phyloP scores from a whole-genome alignment of 768 basidiomycete genomes.

The Nidularia sp. region DNA sequence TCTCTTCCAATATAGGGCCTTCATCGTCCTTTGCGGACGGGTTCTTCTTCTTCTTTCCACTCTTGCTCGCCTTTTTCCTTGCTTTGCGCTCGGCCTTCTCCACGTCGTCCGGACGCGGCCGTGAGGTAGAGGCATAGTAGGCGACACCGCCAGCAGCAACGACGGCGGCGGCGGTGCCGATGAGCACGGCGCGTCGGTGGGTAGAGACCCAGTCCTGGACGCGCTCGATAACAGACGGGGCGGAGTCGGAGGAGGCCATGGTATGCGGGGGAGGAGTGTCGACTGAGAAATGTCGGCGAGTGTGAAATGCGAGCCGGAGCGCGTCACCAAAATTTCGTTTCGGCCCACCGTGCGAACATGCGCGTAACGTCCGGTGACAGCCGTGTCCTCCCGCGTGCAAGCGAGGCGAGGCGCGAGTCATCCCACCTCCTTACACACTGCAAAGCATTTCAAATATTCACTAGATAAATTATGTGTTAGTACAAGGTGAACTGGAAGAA shows the following conservation, averaged over 20 bases:
- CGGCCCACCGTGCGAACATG: not conserved
- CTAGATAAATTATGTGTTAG: no score
- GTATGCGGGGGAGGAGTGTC: conserved; percentile 2
- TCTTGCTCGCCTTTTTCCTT: conserved; percentile 43
- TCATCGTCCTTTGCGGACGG: conserved; percentile 46
- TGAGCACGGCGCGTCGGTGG: conserved; percentile 70
- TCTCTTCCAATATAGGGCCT: conserved; percentile 81
- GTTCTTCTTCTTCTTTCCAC: conserved; percentile 53
- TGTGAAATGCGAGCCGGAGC: not conserved
- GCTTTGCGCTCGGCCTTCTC: conserved; percentile 44
- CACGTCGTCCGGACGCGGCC: conserved; percentile 24
- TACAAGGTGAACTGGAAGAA: no score
- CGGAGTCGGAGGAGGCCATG: conserved; percentile 7
- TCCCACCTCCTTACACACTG: no score
- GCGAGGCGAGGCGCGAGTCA: no score
- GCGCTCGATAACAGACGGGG: conserved; percentile 47
- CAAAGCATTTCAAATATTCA: no score
- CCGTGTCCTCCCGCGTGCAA: no score
- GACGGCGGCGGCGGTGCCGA: conserved; percentile 69
- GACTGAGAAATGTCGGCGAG: not conserved
- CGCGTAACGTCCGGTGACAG: no score
- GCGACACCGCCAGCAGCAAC: conserved; percentile 71
- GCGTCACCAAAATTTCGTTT: conserved; percentile 2
- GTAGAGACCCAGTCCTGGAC: conserved; percentile 68
- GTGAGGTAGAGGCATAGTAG: conserved; percentile 64